Conservation (phyloP, 2,329 filamentous ascomycete species). For the Exophiala xenobiotica region DNA sequence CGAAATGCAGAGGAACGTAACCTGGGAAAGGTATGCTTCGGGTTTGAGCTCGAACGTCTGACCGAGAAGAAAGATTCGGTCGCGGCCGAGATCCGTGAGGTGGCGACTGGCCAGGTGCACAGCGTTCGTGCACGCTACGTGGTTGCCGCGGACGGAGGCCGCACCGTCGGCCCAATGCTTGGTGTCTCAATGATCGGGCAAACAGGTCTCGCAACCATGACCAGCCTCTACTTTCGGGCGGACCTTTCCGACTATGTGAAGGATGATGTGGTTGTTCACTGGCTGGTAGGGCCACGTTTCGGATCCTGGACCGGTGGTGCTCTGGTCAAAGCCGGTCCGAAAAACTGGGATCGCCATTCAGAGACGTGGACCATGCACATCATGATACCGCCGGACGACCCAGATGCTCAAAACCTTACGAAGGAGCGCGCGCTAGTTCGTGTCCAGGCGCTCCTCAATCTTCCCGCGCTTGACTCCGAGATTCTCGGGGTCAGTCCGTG, state of each 20-base stretch:
- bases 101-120: slow-evolving; percentile 21
- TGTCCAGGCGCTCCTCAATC: slow-evolving; percentile 32
- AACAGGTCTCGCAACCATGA: slow-evolving; percentile 35
- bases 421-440: slow-evolving; percentile 29
- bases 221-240: slow-evolving; percentile 29
- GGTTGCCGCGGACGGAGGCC: slow-evolving; percentile 37
- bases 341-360: neutral
- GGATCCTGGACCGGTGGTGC: slow-evolving; percentile 20
- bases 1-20: slow-evolving; percentile 34
- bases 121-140: slow-evolving; percentile 33
- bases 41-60: slow-evolving; percentile 30
- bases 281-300: slow-evolving; percentile 20
- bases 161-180: slow-evolving; percentile 27
- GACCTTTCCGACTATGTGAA: slow-evolving; percentile 32
- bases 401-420: neutral
- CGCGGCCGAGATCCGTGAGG: slow-evolving; percentile 11
- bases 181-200: slow-evolving; percentile 34
- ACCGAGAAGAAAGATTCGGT: slow-evolving; percentile 27
- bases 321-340: slow-evolving; percentile 18
- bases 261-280: slow-evolving; percentile 17
- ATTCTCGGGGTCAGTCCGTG: slow-evolving; percentile 31
- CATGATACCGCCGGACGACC: neutral
- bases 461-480: slow-evolving; percentile 30
- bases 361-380: neutral
- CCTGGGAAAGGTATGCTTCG: slow-evolving; percentile 32